Conservation (phyloP, 176 grass and related monocot genomes). For the Avena eriantha region DNA sequence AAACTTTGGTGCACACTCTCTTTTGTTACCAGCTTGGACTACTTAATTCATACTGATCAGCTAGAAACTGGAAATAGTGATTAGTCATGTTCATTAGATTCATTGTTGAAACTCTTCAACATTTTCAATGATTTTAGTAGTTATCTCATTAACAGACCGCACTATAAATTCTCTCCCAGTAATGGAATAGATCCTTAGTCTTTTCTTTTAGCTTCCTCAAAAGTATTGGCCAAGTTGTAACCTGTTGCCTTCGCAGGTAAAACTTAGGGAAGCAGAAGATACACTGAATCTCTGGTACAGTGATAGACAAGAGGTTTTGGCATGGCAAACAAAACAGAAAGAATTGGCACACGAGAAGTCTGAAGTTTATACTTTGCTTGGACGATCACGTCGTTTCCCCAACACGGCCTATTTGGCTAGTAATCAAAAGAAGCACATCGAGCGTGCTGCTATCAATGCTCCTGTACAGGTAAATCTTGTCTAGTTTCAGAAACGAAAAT, state of each 20-base stretch:
- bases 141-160: neutral
- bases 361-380: constrained; percentile 87
- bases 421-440: constrained; percentile 78
- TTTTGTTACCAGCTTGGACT: neutral
- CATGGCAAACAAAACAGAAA: constrained; percentile 78
- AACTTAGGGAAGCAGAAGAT: constrained; percentile 74
- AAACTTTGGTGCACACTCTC: constrained; percentile 8
- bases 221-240: neutral
- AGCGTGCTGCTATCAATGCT: constrained; percentile 97
- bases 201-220: constrained; percentile 12
- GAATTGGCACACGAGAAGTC: constrained; percentile 47
- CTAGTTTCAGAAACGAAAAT: constrained; percentile 14
- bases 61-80: neutral
- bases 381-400: constrained; percentile 74
- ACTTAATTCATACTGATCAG: constrained; percentile 7
- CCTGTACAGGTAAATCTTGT: constrained; percentile 84
- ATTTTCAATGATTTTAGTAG: neutral
- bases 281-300: constrained; percentile 85
- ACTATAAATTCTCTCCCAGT: neutral
- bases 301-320: constrained; percentile 76
- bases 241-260: constrained; percentile 64
- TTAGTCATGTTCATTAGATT: constrained; percentile 25
- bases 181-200: constrained; percentile 1
- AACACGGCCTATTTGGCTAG: constrained; percentile 49
- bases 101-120: neutral